Conservation (phyloP, 495 filamentous ascomycete species). For the Tricharina praecox region DNA sequence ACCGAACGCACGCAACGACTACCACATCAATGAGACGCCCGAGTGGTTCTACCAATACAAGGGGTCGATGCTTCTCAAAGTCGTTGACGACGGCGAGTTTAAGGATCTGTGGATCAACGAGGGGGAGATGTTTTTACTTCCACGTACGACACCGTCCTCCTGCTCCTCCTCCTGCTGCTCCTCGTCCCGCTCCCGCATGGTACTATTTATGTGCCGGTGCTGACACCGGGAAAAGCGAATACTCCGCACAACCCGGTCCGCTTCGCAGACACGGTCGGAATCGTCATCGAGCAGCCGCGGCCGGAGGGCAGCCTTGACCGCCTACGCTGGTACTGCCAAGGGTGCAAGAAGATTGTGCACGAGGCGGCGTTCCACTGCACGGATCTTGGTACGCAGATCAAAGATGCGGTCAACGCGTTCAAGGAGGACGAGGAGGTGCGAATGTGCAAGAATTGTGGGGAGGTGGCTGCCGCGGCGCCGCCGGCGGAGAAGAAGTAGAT, state of each 20-base stretch:
- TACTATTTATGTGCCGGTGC: neutral
- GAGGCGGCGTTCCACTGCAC: constrained; percentile 79
- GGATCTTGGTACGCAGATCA: constrained; percentile 92
- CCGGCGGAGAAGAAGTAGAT: constrained; percentile 24
- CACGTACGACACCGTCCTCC: constrained; percentile 34
- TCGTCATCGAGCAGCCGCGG: constrained; percentile 82
- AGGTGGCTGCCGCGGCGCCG: constrained; percentile 39
- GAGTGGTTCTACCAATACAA: constrained; percentile 98
- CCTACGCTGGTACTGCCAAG: constrained; percentile 74
- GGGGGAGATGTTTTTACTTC: constrained; percentile 87
- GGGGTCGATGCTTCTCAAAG: constrained; percentile 83
- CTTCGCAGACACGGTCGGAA: constrained; percentile 51
- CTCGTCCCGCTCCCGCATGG: neutral
- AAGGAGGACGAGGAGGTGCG: constrained; percentile 52
- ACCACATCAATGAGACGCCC: constrained; percentile 91
- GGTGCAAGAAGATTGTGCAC: constrained; percentile 56
- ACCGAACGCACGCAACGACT: constrained; percentile 90
- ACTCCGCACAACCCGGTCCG: constrained; percentile 67
- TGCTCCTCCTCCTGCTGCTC: neutral
- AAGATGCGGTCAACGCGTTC: constrained; percentile 75
- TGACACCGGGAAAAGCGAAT: constrained; percentile 34
- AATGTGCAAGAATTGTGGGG: constrained; percentile 63
- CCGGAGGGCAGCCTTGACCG: constrained; percentile 51
- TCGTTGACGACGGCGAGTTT: constrained; percentile 54
- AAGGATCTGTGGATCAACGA: constrained; percentile 77